These are phyloP conservation scores for Oenanthe sinensis DNA, from an alignment of 129 eudicot genomes.

Conservation along the genomic window DNA sequence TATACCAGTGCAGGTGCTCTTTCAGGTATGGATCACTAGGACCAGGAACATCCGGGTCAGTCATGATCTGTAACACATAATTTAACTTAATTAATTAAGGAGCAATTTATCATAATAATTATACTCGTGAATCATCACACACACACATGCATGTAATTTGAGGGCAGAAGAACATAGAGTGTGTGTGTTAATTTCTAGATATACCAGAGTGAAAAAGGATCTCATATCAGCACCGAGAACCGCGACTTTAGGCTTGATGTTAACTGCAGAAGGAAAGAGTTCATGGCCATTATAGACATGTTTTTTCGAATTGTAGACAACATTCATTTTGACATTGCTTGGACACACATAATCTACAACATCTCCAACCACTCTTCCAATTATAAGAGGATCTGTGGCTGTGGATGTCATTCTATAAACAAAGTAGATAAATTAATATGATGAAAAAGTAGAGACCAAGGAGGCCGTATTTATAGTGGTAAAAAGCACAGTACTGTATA, in stretches of 20 bases:
- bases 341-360: constrained; percentile 59
- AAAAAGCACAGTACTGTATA: neutral
- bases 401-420: constrained; percentile 10
- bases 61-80: constrained; percentile 47
- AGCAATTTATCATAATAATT: neutral
- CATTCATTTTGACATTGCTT: constrained; percentile 52
- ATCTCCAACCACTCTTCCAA: constrained; percentile 86
- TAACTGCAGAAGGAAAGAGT: constrained; percentile 77
- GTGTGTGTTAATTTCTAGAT: too few relatives aligned
- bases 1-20: constrained; percentile 94
- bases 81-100: neutral
- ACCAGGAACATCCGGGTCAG: constrained; percentile 99
- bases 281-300: constrained; percentile 94
- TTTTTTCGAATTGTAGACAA: constrained; percentile 65
- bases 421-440: neutral
- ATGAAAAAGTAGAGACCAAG: neutral
- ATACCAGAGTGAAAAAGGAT: constrained; percentile 86
- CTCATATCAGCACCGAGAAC: constrained; percentile 89
- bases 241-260: constrained; percentile 74
- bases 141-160: too few relatives aligned
- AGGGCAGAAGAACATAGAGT: too few relatives aligned
- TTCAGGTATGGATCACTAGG: constrained; percentile 98
- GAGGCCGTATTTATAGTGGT: constrained; percentile 2
- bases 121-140: neutral
- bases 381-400: constrained; percentile 53